Base-by-base conservation (phyloP, 139 green algal genomes). In the Chlamydomonas sphaeroides region DNA sequence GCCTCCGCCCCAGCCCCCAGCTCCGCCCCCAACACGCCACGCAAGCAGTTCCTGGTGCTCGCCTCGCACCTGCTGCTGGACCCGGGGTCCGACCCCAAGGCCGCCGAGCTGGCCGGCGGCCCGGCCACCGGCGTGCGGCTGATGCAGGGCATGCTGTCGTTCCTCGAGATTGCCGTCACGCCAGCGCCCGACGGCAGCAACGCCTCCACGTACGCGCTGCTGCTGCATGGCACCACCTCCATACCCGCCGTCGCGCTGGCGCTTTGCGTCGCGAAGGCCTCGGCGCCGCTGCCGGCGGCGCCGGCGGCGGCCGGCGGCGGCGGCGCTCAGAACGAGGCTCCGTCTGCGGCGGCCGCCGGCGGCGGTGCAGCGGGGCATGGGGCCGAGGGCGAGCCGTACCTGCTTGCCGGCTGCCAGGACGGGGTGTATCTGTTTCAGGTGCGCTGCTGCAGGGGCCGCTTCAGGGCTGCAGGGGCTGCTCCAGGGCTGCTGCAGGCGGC, bases 21-120 rank as follows among this genome's bases (percentile, higher is more conserved):
- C 28, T 6, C 49, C 17, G 32, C 45, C 2, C 5, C 26, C 49
- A 20, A 23, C 5, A 39, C 33, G 8, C n/a, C n/a, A n/a, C n/a
- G n/a, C n/a, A 87, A 87, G 66, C 39, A 84, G 25, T 87, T 87
- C 30, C n/a, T 87, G 23, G 39, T 87, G 6, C 42, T 87, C 56
- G 74, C 65, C 4, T 87, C 83, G 23, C 77, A 84, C 66, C n/a
- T 87, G 26, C 33, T 82, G 23, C 14, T 48, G 0, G 79, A 77
- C n/a, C 20, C 79, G 1, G 30, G 36, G 28, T 4, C 28, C 23
- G 61, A 77, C 30, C 65, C 66, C 17, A 28, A 32, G 48, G 57
- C 53, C 30, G 26, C 65, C 26, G 33, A 49, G 49, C 49, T 30
- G 49, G 28, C 25, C 35, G 15, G 57, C 26, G 35, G 68, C 59